Base-by-base conservation (phyloP, 106 monocot species). In the Allium sativum region DNA sequence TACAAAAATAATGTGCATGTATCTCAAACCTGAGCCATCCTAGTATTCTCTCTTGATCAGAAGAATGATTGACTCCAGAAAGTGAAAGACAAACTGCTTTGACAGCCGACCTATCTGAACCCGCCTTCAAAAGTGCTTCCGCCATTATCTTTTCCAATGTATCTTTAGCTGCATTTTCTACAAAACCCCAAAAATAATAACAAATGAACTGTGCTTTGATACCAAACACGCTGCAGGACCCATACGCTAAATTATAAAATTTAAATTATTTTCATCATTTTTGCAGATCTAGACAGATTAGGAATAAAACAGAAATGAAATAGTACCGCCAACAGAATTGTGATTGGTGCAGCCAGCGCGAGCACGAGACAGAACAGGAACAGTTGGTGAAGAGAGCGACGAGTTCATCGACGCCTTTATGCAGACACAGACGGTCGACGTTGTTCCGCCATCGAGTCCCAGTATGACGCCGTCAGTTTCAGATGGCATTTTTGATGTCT, bases 41-140 rank as follows among this genome's bases (percentile, higher is more conserved):
- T 66, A 80, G 47, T 70, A 92, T 65, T 17, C 76, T 72, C 61
- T 85, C 73, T 69, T 92, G 82, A 79, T 98, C 98, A 50, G 82
- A 68, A 64, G 84, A 82, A 75, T 98, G 98, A 62, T 98, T 98
- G 43, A 98, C 92, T 21, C 98, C 98, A 64, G 98, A 98, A 52
- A 92, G 68, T 65, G 82, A 84, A 61, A 98, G 77, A 70, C 92
- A 98, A 72, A 98, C 73, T 57, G 98, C 98, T 16, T 62, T 77
- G 48, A 98, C 98, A 73, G 74, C 77, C 65, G 76, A 69, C 53
- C 58, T 79, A 52, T 51, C 78, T 51, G 68, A 67, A 21, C 70
- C 56, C 59, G 82, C 82, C 69, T 74, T 70, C 21, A 55, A 71
- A 59, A 98, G 88, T 43, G 92, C 88, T 59, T 87, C 65, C 57